A percentile compares a stretch with the other conserved stretches of the same genome.
These are phyloP conservation scores for Torulaspora indica DNA, from an alignment of 805 yeast species.

Conservation along the genomic window DNA sequence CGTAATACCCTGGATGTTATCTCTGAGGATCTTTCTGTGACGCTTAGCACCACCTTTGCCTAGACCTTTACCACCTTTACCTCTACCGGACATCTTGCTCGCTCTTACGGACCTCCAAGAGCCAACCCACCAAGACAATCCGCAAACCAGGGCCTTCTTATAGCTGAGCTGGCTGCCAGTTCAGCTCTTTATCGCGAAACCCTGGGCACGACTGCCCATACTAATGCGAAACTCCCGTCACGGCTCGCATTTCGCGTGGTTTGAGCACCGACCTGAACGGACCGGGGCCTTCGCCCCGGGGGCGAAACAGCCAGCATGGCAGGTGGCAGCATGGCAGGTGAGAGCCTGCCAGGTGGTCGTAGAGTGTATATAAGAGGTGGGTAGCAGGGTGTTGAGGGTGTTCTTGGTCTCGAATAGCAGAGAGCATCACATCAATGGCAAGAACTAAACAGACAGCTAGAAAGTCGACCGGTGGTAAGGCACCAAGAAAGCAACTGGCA, in stretches of 20 bases:
- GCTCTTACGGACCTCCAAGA: neutral
- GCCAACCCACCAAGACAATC: neutral
- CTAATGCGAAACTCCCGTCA: conserved; percentile 9
- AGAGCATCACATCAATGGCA: conserved; percentile 50
- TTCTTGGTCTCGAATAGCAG: neutral
- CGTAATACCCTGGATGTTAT: conserved; percentile 99
- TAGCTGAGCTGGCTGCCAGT: neutral
- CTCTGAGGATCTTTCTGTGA: conserved; percentile 99
- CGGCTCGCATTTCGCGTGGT: conserved; percentile 4
- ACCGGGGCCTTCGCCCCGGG: conserved; percentile 5
- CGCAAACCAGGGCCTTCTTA: conserved; percentile 3
- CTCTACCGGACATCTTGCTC: conserved; percentile 90
- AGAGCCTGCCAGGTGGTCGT: too few species aligned
- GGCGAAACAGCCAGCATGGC: conserved; percentile 23
- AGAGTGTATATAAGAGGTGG: neutral
- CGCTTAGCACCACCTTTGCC: conserved; percentile 99
- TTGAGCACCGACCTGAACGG: conserved; percentile 4
- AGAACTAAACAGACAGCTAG: conserved; percentile 93
- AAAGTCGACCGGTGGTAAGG: conserved; percentile 94
- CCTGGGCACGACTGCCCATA: conserved; percentile 11
- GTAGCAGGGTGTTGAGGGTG: neutral
- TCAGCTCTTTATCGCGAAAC: conserved; percentile 12
- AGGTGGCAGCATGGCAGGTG: conserved; percentile 10
- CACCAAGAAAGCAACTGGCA: conserved; percentile 91
- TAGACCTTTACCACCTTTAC: conserved; percentile 99